Percentiles rank a stretch among this genome's conserved stretches.
phyloP scores from a whole-genome alignment of 2,329 filamentous ascomycete species.

The Corniculantispora saksenae region DNA sequence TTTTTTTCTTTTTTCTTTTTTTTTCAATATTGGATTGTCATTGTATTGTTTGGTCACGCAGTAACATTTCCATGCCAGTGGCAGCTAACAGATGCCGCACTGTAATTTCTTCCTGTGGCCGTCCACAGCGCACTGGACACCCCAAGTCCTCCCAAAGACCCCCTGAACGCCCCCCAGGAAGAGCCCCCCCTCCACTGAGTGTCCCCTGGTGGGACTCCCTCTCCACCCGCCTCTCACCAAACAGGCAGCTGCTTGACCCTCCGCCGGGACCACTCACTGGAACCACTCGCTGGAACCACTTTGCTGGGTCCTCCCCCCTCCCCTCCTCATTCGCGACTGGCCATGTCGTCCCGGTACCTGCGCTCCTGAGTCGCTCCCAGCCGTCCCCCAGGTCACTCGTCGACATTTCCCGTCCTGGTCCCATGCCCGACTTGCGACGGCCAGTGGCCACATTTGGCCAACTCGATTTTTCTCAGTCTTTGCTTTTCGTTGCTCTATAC shows the following conservation, averaged over 20 bases:
- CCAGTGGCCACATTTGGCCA: background rate
- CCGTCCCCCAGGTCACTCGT: background rate
- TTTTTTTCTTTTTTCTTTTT: too few species aligned
- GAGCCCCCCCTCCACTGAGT: too few species aligned
- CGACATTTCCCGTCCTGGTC: background rate
- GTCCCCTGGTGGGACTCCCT: background rate
- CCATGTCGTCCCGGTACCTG: conserved; percentile 7
- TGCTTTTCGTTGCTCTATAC: too few species aligned
- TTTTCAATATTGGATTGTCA: too few species aligned
- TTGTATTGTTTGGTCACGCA: too few species aligned
- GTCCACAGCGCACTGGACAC: background rate
- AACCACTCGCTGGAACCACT: conserved; percentile 3
- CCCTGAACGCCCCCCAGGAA: too few species aligned
- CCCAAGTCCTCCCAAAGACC: too few species aligned
- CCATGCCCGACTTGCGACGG: too few species aligned
- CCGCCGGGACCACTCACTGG: background rate
- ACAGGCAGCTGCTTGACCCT: conserved; percentile 12
- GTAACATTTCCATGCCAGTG: background rate
- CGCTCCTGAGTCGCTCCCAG: background rate
- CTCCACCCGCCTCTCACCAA: conserved; percentile 1
- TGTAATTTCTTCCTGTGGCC: background rate
- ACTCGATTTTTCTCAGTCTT: background rate
- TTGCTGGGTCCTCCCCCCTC: conserved; percentile 1
- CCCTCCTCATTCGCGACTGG: too few species aligned
- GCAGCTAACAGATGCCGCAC: background rate